Evolutionary conservation across 495 filamentous ascomycete genomes (phyloP).

Genomic region (Glonium stellatum): DNA sequence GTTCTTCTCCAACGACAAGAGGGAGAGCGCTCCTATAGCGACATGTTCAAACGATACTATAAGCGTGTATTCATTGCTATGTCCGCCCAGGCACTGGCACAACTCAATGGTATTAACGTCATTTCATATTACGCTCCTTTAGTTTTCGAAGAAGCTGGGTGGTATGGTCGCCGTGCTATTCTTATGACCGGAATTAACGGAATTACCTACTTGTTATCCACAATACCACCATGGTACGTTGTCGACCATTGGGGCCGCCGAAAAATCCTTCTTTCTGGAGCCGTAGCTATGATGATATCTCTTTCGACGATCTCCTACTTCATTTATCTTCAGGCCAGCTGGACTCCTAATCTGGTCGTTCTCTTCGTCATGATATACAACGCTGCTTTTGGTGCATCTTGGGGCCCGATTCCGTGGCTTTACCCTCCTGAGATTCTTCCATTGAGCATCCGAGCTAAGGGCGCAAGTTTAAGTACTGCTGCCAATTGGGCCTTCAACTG

Average conservation of each 20-base stretch:
- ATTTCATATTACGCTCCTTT: conserved; percentile 98
- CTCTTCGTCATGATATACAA: conserved; percentile 98
- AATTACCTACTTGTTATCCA: conserved; percentile 82
- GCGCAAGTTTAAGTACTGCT: conserved; percentile 91
- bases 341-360: conserved; percentile 78
- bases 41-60: conserved; percentile 92
- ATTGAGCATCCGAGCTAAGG: conserved; percentile 94
- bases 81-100: conserved; percentile 93
- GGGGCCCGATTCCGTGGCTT: conserved; percentile 97
- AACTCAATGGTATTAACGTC: conserved; percentile 98
- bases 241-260: conserved; percentile 91
- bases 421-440: conserved; percentile 97
- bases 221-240: conserved; percentile 94
- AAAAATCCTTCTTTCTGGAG: conserved; percentile 82
- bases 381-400: conserved; percentile 95
- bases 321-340: conserved; percentile 72
- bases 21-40: conserved; percentile 80
- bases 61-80: conserved; percentile 96
- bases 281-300: conserved; percentile 82
- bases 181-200: conserved; percentile 97
- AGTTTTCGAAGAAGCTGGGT: conserved; percentile 93
- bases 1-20: conserved; percentile 89
- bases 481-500: conserved; percentile 99
- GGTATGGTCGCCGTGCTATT: conserved; percentile 81
- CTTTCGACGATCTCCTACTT: conserved; percentile 94